Evolutionary conservation across 2,329 filamentous ascomycete genomes (phyloP).

Genomic region (Colletotrichum sp.): DNA sequence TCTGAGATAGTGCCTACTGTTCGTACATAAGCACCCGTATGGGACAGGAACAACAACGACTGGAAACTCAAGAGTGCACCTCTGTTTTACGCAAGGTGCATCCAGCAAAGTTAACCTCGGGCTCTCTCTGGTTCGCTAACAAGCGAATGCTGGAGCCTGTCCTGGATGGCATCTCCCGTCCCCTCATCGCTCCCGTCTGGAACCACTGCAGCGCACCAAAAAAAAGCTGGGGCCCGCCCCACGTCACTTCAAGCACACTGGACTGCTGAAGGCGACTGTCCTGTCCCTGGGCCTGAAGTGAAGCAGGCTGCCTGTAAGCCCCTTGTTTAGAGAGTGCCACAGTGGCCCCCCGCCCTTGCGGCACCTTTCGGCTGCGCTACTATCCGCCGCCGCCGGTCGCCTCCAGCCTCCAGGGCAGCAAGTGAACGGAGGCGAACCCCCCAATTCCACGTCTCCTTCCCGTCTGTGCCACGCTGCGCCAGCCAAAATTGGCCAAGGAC

Average conservation of each 20-base stretch:
- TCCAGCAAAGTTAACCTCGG: not conserved
- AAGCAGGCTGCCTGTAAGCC: not conserved
- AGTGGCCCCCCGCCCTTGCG: slow-evolving; percentile 1
- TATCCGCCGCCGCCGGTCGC: slow-evolving; percentile 9
- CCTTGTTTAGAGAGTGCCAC: slow-evolving; percentile 11
- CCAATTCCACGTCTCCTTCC: not conserved
- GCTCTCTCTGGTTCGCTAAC: not conserved
- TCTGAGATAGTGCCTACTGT: not conserved
- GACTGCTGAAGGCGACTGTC: not conserved
- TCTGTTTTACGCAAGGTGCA: not conserved
- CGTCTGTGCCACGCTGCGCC: slow-evolving; percentile 10
- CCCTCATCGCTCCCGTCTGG: not conserved
- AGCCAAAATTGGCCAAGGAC: slow-evolving; percentile 7
- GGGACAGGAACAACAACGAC: rapidly evolving
- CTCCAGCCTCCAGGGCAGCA: not conserved
- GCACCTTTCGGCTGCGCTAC: slow-evolving; percentile 16
- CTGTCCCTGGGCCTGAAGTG: not conserved
- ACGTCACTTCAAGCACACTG: not conserved
- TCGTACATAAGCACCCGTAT: not conserved
- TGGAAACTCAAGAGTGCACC: not conserved
- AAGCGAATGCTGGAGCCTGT: not conserved
- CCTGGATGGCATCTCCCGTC: not conserved
- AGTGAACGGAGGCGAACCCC: not conserved
- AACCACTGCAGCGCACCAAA: not conserved
- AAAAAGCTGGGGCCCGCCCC: not conserved